Base-by-base conservation (phyloP, 2,329 filamentous ascomycete species). In the Fusarium papillatum region DNA sequence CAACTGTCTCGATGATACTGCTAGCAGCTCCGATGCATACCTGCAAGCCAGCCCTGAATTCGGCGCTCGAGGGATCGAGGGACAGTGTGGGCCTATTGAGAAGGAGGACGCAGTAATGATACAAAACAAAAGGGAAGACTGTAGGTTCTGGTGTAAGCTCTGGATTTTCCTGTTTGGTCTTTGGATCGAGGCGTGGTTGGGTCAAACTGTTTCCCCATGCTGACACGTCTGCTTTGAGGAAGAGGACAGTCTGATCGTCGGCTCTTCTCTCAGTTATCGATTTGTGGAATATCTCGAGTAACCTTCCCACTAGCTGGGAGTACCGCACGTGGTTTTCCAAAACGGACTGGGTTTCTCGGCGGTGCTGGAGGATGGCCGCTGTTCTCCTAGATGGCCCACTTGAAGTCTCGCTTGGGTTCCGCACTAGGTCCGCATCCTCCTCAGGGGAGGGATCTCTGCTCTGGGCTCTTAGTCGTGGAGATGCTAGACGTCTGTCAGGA, bases 21-120 rank as follows among this genome's bases (percentile, higher is more conserved):
- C 76, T 76, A 24, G 80, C 79, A 10, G 81, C 80, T 59, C 76
- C 74, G 3, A 84, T 75, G 7, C 79, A 80, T 11, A 79, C 73
- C 67, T 84, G 82, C 9, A 84, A 71, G 5, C 75, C 78, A 8
- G 81, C 80, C 48, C 79, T 75, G 59, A 84, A 84, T 13, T 82
- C 79, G 16, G 61, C 34, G 64, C 71, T 24, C 70, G 76, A 61
- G 68, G 76, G 34, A 64, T 73, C n/a, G 2, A 84, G 73, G 3
- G 83, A 85, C 3, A 85, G 75, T 8, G 80, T 83, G 1, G 83
- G 83, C 2, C 83, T 77, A 31, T 84, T 82, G 22, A 83, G 78
- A 24, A 84, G 68, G 36, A 85, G 75, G 13, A 83, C 71, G 2
- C 82, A 70, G 55, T 84, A 80, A 41, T 84, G 79, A 63, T 84